A percentile compares a stretch with the other conserved stretches of the same genome.
These are phyloP conservation scores for Phlebiopsis gigantea DNA, from an alignment of 768 basidiomycete genomes.

Conservation along the genomic window DNA sequence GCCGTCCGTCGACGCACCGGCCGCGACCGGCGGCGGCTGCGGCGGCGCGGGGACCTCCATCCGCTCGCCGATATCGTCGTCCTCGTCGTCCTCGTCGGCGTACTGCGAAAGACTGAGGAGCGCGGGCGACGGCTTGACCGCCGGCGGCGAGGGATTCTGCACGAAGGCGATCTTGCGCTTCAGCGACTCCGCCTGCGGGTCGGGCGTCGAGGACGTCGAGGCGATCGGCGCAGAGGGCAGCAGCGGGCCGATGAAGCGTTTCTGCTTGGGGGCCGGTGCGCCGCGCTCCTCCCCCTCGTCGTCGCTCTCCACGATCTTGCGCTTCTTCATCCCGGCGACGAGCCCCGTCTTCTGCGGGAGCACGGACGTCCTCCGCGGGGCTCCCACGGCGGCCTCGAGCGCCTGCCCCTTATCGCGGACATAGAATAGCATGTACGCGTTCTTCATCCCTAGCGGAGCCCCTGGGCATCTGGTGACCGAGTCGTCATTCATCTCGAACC, in stretches of 20 bases:
- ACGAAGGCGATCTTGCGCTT: constrained; percentile 47
- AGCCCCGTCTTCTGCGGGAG: constrained; percentile 33
- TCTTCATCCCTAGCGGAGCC: constrained; percentile 59
- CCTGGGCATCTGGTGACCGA: constrained; percentile 41
- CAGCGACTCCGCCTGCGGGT: constrained; percentile 49
- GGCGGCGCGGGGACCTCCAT: constrained; percentile 10
- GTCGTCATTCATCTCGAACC: constrained; percentile 97
- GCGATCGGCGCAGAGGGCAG: constrained; percentile 40
- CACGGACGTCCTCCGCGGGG: constrained; percentile 13
- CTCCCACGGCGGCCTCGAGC: constrained; percentile 56
- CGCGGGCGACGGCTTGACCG: constrained; percentile 25
- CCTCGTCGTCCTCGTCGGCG: constrained; percentile 35
- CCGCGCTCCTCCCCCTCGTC: constrained; percentile 42
- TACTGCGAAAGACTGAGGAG: constrained; percentile 36
- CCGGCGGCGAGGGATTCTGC: constrained; percentile 15
- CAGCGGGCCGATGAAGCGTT: constrained; percentile 61
- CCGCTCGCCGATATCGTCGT: constrained; percentile 27
- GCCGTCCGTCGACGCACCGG: background rate
- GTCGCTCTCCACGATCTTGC: constrained; percentile 45
- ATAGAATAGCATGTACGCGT: constrained; percentile 94
- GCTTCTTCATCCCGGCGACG: constrained; percentile 43
- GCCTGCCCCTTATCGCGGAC: constrained; percentile 74
- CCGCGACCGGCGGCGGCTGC: background rate
- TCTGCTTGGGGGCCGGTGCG: constrained; percentile 30
- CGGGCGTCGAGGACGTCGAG: constrained; percentile 27